Percentiles rank a stretch among this genome's conserved stretches.
Conservation (phyloP, 2,329 filamentous ascomycete genomes). For the Alternaria conjuncta region DNA sequence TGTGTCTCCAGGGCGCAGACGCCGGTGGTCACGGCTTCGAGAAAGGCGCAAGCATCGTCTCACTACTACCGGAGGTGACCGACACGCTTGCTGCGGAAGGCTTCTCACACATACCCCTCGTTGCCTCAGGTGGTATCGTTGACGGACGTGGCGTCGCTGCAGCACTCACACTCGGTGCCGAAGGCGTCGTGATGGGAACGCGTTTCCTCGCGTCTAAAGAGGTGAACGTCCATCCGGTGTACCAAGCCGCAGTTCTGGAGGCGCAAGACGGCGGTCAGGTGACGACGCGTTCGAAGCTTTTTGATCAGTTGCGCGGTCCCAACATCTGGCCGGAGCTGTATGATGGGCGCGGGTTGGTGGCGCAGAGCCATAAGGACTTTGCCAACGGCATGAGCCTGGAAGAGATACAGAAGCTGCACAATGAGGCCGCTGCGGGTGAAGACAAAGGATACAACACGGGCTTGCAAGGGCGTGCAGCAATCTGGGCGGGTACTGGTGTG, state of each 20-base stretch:
- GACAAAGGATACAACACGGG: constrained; percentile 59
- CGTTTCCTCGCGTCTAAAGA: constrained; percentile 64
- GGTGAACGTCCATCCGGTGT: constrained; percentile 53
- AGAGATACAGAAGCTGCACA: constrained; percentile 52
- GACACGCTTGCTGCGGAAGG: constrained; percentile 53
- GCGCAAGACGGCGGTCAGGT: constrained; percentile 58
- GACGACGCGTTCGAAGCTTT: constrained; percentile 59
- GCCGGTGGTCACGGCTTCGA: constrained; percentile 69
- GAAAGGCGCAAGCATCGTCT: constrained; percentile 62
- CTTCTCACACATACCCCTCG: constrained; percentile 40
- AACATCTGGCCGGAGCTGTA: constrained; percentile 65
- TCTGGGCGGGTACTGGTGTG: constrained; percentile 64
- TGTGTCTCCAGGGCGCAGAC: constrained; percentile 70
- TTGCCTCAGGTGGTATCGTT: constrained; percentile 67
- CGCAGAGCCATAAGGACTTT: constrained; percentile 56
- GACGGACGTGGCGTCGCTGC: constrained; percentile 66
- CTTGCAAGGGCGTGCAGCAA: constrained; percentile 62
- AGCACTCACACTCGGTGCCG: constrained; percentile 60
- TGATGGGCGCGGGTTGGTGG: constrained; percentile 63
- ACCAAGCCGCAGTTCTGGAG: constrained; percentile 54
- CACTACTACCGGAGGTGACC: constrained; percentile 64
- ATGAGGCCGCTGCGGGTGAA: constrained; percentile 56
- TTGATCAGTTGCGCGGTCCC: constrained; percentile 62
- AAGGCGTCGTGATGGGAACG: constrained; percentile 68
- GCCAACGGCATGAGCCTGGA: constrained; percentile 49